Percentiles rank a stretch among this genome's conserved stretches.
Conservation (phyloP, 2,329 filamentous ascomycete species). For the Biscogniauxia sp. region DNA sequence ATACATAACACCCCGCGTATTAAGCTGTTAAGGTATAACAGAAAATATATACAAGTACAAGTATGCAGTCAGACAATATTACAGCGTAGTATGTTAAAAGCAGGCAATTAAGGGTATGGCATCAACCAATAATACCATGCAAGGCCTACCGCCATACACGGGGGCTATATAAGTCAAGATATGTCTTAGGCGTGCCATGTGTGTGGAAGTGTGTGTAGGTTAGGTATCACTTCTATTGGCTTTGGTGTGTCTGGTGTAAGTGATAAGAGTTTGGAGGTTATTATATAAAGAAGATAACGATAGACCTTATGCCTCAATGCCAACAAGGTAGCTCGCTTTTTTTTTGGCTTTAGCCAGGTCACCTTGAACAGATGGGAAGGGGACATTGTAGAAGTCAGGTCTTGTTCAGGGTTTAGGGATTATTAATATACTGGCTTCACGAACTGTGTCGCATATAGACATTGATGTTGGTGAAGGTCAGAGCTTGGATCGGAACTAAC, state of each 20-base stretch:
- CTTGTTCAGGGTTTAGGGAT: not conserved
- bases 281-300: too few species aligned
- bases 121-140: not conserved
- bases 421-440: not conserved
- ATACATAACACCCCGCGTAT: not conserved
- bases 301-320: too few species aligned
- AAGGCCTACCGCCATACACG: not conserved
- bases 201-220: too few species aligned
- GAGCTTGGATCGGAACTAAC: not conserved
- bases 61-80: not conserved
- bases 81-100: not conserved
- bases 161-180: too few species aligned
- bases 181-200: too few species aligned
- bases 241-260: too few species aligned
- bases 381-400: not conserved
- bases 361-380: too few species aligned
- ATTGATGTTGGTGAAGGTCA: not conserved
- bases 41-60: not conserved
- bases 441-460: not conserved
- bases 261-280: too few species aligned
- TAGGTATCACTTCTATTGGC: too few species aligned
- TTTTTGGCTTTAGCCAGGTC: too few species aligned
- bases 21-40: not conserved
- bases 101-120: not conserved
- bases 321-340: too few species aligned